These are phyloP conservation scores for Fomitopsis pinicola DNA, from an alignment of 1,284 basidiomycete genomes.

Conservation along the genomic window DNA sequence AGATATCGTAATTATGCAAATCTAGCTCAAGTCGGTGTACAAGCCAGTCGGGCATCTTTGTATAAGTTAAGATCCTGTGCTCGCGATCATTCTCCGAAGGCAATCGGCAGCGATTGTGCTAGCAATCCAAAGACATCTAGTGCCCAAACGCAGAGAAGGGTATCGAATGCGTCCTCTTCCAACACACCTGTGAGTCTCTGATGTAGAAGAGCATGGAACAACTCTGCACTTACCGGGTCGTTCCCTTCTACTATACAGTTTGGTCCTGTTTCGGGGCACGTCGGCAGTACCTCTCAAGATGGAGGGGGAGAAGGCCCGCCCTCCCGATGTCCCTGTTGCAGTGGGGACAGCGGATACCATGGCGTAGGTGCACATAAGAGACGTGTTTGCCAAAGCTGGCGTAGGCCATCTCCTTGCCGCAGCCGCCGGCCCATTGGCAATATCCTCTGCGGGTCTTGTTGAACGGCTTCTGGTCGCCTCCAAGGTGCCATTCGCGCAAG, in stretches of 20 bases:
- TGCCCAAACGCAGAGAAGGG: neutral
- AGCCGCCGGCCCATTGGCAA: slow-evolving; percentile 5
- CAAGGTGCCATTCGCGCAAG: slow-evolving; percentile 4
- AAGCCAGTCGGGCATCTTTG: neutral
- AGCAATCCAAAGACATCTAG: neutral
- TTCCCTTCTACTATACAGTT: too few species aligned
- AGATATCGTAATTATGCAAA: too few species aligned
- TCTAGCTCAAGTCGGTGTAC: neutral
- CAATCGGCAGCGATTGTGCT: neutral
- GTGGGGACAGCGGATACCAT: slow-evolving; percentile 1
- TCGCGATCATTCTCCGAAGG: neutral
- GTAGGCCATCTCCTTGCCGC: slow-evolving; percentile 8
- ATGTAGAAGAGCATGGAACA: neutral
- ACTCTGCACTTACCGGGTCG: neutral
- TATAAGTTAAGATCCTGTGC: neutral
- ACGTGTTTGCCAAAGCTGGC: slow-evolving; percentile 11
- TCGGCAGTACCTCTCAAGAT: slow-evolving; percentile 2
- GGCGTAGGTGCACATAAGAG: slow-evolving; percentile 4
- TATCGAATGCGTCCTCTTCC: neutral
- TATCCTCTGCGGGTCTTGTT: slow-evolving; percentile 1
- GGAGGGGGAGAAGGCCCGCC: slow-evolving; percentile 2
- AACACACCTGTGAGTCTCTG: too few species aligned
- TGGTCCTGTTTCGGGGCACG: neutral
- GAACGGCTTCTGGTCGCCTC: neutral
- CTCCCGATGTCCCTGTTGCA: slow-evolving; percentile 6